These are phyloP conservation scores for Kickxella alabastrina DNA, from an alignment of 192 early-diverging fungal genomes.

Conservation along the genomic window DNA sequence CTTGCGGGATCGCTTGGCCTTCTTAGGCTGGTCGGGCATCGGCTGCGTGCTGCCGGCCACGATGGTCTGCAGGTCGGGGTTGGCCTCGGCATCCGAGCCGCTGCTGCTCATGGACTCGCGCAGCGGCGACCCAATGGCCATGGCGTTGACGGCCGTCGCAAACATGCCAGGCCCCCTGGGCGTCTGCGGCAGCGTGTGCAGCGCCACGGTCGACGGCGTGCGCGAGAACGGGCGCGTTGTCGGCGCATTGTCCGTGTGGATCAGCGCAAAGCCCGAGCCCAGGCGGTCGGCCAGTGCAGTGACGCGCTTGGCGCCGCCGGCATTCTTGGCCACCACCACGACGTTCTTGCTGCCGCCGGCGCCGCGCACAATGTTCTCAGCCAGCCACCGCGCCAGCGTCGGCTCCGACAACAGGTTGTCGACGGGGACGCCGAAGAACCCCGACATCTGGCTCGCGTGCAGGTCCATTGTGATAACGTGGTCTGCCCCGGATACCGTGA, in stretches of 20 bases:
- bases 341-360: conserved; percentile 48
- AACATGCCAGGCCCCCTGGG: conserved; percentile 50
- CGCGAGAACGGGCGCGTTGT: conserved; percentile 49
- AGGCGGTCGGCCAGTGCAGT: conserved; percentile 92
- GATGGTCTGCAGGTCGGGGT: conserved; percentile 38
- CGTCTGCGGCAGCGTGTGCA: conserved; percentile 51
- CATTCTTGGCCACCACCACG: conserved; percentile 91
- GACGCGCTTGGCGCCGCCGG: conserved; percentile 93
- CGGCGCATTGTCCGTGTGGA: conserved; percentile 79
- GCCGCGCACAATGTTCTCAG: conserved; percentile 66
- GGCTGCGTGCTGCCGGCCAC: background rate
- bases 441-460: conserved; percentile 91
- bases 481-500: conserved; percentile 90
- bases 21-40: background rate
- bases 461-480: conserved; percentile 99
- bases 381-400: conserved; percentile 82
- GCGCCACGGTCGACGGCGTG: conserved; percentile 50
- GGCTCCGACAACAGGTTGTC: conserved; percentile 96
- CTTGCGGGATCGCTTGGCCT: background rate
- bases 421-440: conserved; percentile 92
- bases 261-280: conserved; percentile 91
- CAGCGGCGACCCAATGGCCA: conserved; percentile 34
- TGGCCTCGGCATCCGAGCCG: conserved; percentile 29
- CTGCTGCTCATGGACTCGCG: conserved; percentile 3
- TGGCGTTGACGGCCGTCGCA: conserved; percentile 37